These are phyloP conservation scores for Aspergillus niger DNA, from an alignment of 2,329 filamentous ascomycete genomes.

Conservation along the genomic window DNA sequence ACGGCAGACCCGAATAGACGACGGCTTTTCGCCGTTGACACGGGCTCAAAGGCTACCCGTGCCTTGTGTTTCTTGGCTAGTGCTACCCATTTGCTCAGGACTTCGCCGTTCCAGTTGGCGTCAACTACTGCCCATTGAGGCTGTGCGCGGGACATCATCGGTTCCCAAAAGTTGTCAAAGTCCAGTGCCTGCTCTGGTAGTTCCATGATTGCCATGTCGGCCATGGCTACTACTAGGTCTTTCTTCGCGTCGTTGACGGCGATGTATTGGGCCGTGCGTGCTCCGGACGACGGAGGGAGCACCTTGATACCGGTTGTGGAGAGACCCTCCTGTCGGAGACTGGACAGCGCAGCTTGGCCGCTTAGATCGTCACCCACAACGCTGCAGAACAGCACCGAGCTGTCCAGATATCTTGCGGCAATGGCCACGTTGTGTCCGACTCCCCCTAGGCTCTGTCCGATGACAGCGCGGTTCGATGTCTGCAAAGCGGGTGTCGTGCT, in stretches of 20 bases:
- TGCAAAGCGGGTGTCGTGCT: slow-evolving; percentile 53
- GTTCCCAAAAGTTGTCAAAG: slow-evolving; percentile 61
- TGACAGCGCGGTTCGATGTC: slow-evolving; percentile 83
- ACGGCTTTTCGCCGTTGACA: slow-evolving; percentile 76
- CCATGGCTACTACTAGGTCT: slow-evolving; percentile 88
- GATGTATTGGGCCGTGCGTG: slow-evolving; percentile 85
- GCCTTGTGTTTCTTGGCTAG: slow-evolving; percentile 59
- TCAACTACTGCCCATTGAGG: slow-evolving; percentile 84
- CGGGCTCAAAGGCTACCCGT: slow-evolving; percentile 80
- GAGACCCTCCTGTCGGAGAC: slow-evolving; percentile 60
- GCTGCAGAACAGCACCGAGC: slow-evolving; percentile 72
- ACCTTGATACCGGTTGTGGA: slow-evolving; percentile 67
- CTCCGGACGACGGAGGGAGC: slow-evolving; percentile 54
- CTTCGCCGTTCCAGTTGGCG: slow-evolving; percentile 74
- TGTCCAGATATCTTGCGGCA: slow-evolving; percentile 72
- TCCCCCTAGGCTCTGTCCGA: slow-evolving; percentile 82
- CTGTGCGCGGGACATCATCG: slow-evolving; percentile 56
- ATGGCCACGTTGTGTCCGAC: slow-evolving; percentile 91
- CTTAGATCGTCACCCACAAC: slow-evolving; percentile 78
- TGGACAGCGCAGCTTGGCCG: slow-evolving; percentile 70
- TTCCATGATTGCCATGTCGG: slow-evolving; percentile 85
- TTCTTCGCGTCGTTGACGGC: slow-evolving; percentile 83
- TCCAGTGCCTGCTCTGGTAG: slow-evolving; percentile 43
- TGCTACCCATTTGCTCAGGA: slow-evolving; percentile 69
- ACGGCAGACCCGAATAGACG: slow-evolving; percentile 61